These are phyloP conservation scores for Pichia cactophila DNA, from an alignment of 1,139 yeast genomes.

Conservation along the genomic window DNA sequence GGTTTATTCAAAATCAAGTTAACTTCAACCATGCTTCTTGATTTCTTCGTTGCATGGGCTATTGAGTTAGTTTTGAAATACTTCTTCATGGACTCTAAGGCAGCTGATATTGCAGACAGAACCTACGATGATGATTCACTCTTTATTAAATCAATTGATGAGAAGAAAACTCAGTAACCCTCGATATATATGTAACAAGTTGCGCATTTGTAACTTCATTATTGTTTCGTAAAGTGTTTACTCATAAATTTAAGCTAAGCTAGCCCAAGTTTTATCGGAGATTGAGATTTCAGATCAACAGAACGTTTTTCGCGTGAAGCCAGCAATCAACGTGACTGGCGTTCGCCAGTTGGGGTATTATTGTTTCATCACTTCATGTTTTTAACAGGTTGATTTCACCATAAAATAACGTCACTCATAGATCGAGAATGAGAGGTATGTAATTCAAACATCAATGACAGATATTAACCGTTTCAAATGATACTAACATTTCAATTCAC, in stretches of 20 bases:
- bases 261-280: too few species aligned
- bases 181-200: neutral
- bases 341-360: too few species aligned
- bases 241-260: too few species aligned
- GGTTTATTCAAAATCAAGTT: slow-evolving; percentile 67
- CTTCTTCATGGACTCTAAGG: slow-evolving; percentile 82
- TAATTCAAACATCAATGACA: neutral
- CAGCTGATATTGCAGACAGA: slow-evolving; percentile 76
- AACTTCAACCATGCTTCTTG: slow-evolving; percentile 65
- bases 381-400: neutral
- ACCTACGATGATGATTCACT: slow-evolving; percentile 31
- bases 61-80: slow-evolving; percentile 74
- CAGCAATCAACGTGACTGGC: too few species aligned
- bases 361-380: neutral
- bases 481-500: slow-evolving; percentile 5
- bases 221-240: too few species aligned
- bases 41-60: slow-evolving; percentile 70
- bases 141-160: slow-evolving; percentile 5
- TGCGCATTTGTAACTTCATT: too few species aligned
- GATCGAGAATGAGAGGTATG: slow-evolving; percentile 11
- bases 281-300: too few species aligned
- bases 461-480: neutral
- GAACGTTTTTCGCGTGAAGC: too few species aligned
- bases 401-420: too few species aligned
- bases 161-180: slow-evolving; percentile 10